Evolutionary conservation across 306 rosid genomes (phyloP).

Genomic region (Cicer pinnatifidum): DNA sequence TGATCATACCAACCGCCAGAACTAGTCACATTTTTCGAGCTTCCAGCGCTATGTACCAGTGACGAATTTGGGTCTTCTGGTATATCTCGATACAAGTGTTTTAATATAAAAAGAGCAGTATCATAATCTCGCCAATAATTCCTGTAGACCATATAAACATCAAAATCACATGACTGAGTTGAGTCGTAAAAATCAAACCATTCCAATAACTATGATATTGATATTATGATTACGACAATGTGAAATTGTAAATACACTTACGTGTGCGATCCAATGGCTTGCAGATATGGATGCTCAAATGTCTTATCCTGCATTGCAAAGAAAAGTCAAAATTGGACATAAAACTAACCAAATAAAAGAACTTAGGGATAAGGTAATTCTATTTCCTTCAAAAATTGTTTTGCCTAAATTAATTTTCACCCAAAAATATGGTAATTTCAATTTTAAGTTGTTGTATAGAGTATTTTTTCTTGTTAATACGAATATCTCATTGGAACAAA

Average conservation of each 20-base stretch:
- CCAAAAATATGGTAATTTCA: background rate
- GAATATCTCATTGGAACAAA: background rate
- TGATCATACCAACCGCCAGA: conserved; percentile 57
- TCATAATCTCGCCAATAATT: conserved; percentile 97
- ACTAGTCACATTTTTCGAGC: conserved; percentile 46
- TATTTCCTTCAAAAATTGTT: conserved; percentile 27
- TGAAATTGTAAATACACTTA: conserved; percentile 47
- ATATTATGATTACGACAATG: conserved; percentile 6
- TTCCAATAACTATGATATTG: conserved; percentile 39
- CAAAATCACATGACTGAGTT: background rate
- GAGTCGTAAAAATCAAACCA: background rate
- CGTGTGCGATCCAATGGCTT: conserved; percentile 95
- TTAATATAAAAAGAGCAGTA: conserved; percentile 84
- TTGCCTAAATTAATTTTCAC: background rate
- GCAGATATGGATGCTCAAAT: conserved; percentile 83
- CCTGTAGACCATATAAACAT: conserved; percentile 52
- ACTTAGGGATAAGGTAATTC: conserved; percentile 7
- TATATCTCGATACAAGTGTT: conserved; percentile 71
- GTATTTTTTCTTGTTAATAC: too few relatives aligned
- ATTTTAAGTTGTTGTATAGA: too few relatives aligned
- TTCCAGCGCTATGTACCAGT: conserved; percentile 38
- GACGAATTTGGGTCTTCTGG: conserved; percentile 57
- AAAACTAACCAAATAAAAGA: conserved; percentile 12
- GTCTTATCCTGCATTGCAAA: conserved; percentile 85
- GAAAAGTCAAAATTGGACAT: conserved; percentile 11